These are phyloP conservation scores for Chaetomiaceae sp. DNA, from an alignment of 2,329 filamentous ascomycete genomes.

Conservation along the genomic window DNA sequence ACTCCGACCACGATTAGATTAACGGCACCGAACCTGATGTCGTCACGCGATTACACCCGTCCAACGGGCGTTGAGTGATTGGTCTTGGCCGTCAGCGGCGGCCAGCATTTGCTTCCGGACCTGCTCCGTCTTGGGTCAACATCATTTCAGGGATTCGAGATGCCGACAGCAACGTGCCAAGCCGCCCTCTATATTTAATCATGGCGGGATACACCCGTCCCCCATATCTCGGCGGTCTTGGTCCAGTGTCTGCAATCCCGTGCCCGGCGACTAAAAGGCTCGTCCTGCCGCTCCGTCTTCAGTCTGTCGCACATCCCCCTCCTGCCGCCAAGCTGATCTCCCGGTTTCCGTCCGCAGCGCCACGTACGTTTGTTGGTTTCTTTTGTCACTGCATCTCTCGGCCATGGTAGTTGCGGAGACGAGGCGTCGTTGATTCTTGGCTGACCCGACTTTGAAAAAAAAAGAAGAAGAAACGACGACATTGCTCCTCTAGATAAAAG, in stretches of 20 bases:
- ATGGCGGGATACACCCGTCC: conserved; percentile 17
- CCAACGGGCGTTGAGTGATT: conserved; percentile 16
- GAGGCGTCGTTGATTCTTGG: not conserved
- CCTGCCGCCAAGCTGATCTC: not conserved
- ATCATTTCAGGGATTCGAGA: not conserved
- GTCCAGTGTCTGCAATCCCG: not conserved
- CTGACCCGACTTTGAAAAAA: too few relatives aligned
- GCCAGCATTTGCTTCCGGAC: conserved; percentile 17
- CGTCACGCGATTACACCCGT: conserved; percentile 25
- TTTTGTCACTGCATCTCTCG: not conserved
- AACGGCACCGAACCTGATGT: conserved; percentile 17
- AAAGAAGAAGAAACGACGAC: not conserved
- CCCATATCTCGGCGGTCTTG: conserved; percentile 7
- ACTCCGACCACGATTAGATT: conserved; percentile 24
- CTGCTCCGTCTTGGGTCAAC: conserved; percentile 9
- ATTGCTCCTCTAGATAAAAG: not conserved
- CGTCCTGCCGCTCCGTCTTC: conserved; percentile 1
- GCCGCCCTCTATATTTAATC: conserved; percentile 24
- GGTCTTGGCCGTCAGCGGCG: conserved; percentile 13
- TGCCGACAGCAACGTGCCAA: conserved; percentile 22
- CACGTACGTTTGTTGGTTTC: not conserved
- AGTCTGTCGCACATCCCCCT: not conserved
- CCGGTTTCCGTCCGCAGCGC: not conserved
- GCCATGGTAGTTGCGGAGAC: not conserved
- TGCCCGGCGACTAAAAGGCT: conserved; percentile 1